Conservation (phyloP, 2,329 filamentous ascomycete genomes). For the Hymenoscyphus linearis region DNA sequence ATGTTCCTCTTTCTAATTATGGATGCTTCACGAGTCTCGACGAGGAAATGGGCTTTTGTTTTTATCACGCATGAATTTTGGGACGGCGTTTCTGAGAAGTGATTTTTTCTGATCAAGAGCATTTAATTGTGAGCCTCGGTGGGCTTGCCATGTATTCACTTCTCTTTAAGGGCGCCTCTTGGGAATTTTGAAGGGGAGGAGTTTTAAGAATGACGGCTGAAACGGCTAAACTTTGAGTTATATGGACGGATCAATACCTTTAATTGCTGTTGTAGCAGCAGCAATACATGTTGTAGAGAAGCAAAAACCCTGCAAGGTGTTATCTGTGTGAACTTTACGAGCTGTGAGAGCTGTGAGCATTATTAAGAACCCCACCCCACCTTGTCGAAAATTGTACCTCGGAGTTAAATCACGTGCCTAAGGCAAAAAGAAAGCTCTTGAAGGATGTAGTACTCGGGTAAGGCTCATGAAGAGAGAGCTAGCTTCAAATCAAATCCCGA, state of each 20-base stretch:
- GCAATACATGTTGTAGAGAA: not conserved
- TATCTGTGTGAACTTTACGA: not conserved
- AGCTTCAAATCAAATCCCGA: not conserved
- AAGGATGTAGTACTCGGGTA: not conserved
- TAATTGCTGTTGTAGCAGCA: not conserved
- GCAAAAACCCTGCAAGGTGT: not conserved
- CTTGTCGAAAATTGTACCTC: not conserved
- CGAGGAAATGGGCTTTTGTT: not conserved
- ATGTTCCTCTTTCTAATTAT: not conserved
- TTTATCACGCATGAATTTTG: not conserved
- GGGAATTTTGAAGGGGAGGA: not conserved
- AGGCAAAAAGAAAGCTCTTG: not conserved
- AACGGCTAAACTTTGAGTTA: not conserved
- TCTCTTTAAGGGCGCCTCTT: not conserved
- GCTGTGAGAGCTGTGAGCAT: not conserved
- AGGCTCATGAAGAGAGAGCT: not conserved
- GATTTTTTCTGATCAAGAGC: not conserved
- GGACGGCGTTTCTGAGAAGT: not conserved
- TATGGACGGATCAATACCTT: not conserved
- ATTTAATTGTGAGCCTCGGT: not conserved
- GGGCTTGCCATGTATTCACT: not conserved
- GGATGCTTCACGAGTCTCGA: not conserved
- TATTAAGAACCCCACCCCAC: not conserved
- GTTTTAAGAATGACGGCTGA: not conserved
- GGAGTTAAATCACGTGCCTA: not conserved